These are phyloP conservation scores for Austroboletus niveus DNA, from an alignment of 1,284 basidiomycete species.

Conservation along the genomic window DNA sequence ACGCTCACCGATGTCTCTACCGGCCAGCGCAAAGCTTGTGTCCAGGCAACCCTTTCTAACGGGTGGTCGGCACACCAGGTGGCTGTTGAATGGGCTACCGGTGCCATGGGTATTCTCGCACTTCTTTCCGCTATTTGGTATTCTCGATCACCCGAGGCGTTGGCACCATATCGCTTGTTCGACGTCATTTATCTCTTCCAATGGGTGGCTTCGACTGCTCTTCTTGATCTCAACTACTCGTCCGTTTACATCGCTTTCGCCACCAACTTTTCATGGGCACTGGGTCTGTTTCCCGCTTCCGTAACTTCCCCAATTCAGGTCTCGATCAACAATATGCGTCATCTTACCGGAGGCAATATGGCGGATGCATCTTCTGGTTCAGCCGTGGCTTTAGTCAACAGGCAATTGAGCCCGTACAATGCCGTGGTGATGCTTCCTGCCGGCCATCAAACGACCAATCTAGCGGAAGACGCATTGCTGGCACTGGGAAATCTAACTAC, in stretches of 20 bases:
- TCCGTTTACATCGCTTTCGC: slow-evolving; percentile 77
- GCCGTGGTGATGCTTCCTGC: slow-evolving; percentile 14
- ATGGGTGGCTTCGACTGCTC: slow-evolving; percentile 70
- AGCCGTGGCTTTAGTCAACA: slow-evolving; percentile 74
- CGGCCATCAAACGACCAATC: not conserved
- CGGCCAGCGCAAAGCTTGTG: slow-evolving; percentile 77
- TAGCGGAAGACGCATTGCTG: slow-evolving; percentile 8
- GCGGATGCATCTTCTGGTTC: slow-evolving; percentile 53
- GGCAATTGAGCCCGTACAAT: slow-evolving; percentile 79
- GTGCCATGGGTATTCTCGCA: slow-evolving; percentile 66
- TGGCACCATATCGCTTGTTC: slow-evolving; percentile 66
- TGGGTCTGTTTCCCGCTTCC: slow-evolving; percentile 75
- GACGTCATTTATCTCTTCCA: slow-evolving; percentile 85
- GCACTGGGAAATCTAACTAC: slow-evolving; percentile 10
- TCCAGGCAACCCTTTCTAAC: slow-evolving; percentile 90
- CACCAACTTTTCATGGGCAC: slow-evolving; percentile 86
- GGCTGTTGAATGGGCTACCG: slow-evolving; percentile 78
- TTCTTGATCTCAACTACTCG: slow-evolving; percentile 88
- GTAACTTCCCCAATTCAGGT: slow-evolving; percentile 61
- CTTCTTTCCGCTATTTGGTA: slow-evolving; percentile 68
- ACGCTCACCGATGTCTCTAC: slow-evolving; percentile 69
- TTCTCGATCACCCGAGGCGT: slow-evolving; percentile 49
- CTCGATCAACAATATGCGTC: slow-evolving; percentile 81
- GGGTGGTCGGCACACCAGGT: slow-evolving; percentile 80
- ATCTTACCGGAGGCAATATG: slow-evolving; percentile 76